Evolutionary conservation across 2,329 filamentous ascomycete genomes (phyloP).

Genomic region (Lecanoromycetidae sp.): DNA sequence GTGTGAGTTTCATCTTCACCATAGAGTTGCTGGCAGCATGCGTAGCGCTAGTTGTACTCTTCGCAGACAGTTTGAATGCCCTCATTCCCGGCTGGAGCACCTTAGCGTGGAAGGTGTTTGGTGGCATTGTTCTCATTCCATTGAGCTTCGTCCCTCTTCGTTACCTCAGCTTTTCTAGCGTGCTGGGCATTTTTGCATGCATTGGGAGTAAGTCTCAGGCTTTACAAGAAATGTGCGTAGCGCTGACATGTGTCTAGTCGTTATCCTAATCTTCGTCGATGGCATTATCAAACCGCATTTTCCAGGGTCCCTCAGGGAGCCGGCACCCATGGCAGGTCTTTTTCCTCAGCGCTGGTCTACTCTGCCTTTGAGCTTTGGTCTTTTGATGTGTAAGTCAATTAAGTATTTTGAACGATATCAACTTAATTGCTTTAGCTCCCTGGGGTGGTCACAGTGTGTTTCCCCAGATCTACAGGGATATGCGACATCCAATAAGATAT

Average conservation of each 20-base stretch:
- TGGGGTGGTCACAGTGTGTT: conserved; percentile 66
- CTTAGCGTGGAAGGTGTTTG: conserved; percentile 72
- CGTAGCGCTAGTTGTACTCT: conserved; percentile 82
- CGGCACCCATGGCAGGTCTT: conserved; percentile 59
- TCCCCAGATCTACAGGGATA: conserved; percentile 70
- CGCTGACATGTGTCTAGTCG: conserved; percentile 45
- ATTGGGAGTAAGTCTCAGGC: conserved; percentile 59
- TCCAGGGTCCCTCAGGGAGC: conserved; percentile 73
- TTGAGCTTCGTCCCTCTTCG: conserved; percentile 76
- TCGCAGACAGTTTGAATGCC: conserved; percentile 74
- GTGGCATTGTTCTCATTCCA: conserved; percentile 64
- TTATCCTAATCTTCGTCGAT: conserved; percentile 70
- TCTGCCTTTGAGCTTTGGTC: conserved; percentile 74
- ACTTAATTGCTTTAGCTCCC: conserved; percentile 33
- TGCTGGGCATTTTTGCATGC: conserved; percentile 83
- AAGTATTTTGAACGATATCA: not conserved
- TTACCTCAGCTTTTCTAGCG: conserved; percentile 76
- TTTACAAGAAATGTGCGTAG: not conserved
- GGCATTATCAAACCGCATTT: conserved; percentile 68
- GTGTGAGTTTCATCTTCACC: conserved; percentile 76
- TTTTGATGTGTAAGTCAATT: conserved; percentile 57
- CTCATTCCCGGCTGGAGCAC: conserved; percentile 60
- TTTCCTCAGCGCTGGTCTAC: conserved; percentile 80
- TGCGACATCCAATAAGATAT: conserved; percentile 76
- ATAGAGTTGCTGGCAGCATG: conserved; percentile 78